A percentile compares a stretch with the other conserved stretches of the same genome.
Evolutionary conservation across 2,329 filamentous ascomycete genomes (phyloP).

Genomic region (Bipolaris cookei): DNA sequence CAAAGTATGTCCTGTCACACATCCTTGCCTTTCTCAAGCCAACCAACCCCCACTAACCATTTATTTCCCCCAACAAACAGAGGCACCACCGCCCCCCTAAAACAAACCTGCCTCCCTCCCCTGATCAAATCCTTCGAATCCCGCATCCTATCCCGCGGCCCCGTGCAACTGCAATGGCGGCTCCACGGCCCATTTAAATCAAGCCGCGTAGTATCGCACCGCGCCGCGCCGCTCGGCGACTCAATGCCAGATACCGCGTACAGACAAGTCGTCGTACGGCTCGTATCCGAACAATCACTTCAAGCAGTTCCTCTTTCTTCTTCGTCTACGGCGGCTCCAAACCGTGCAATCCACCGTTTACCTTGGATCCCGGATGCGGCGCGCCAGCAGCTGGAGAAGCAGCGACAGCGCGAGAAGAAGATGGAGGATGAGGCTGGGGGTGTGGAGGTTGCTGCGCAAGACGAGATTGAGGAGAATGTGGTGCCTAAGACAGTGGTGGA

Average conservation of each 20-base stretch:
- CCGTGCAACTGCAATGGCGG: slow-evolving; percentile 56
- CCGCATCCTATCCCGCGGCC: slow-evolving; percentile 60
- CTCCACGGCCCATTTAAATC: slow-evolving; percentile 28
- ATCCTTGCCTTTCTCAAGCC: background rate
- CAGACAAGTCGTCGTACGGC: slow-evolving; percentile 36
- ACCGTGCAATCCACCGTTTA: background rate
- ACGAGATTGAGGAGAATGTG: slow-evolving; percentile 4
- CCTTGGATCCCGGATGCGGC: slow-evolving; percentile 16
- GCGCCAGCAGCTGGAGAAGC: slow-evolving; percentile 12
- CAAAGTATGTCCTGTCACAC: slow-evolving; percentile 40
- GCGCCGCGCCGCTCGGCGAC: slow-evolving; percentile 55
- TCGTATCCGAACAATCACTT: slow-evolving; percentile 33
- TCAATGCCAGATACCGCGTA: slow-evolving; percentile 31
- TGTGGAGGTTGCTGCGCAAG: background rate
- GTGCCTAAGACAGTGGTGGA: slow-evolving; percentile 57
- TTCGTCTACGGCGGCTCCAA: background rate
- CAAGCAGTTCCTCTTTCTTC: background rate
- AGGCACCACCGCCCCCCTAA: slow-evolving; percentile 25
- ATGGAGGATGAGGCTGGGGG: background rate
- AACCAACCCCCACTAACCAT: slow-evolving; percentile 15
- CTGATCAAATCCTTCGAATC: slow-evolving; percentile 60
- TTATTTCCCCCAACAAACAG: slow-evolving; percentile 11
- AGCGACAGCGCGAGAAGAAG: slow-evolving; percentile 4
- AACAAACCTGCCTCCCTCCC: slow-evolving; percentile 61
- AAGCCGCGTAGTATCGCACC: slow-evolving; percentile 63